Conservation (phyloP, 192 early-diverging fungal species). For the Linderina pennispora region DNA sequence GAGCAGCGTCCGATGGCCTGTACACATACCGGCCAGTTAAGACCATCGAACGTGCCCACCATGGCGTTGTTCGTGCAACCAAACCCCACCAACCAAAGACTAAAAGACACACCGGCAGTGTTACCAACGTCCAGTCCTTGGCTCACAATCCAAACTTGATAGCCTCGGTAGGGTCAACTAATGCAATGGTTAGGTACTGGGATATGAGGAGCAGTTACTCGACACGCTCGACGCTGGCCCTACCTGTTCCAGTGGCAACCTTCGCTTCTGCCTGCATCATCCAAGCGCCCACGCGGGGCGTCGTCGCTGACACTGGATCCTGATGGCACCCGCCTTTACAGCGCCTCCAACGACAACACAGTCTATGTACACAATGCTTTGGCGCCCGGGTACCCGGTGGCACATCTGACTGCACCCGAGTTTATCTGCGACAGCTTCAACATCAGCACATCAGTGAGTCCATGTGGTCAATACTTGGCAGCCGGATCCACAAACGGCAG, state of each 20-base stretch:
- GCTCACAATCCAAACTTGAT: conserved; percentile 17
- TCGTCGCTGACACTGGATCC: conserved; percentile 59
- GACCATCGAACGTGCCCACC: conserved; percentile 24
- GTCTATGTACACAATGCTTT: conserved; percentile 67
- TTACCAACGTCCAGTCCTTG: conserved; percentile 20
- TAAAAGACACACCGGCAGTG: conserved; percentile 10
- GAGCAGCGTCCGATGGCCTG: conserved; percentile 3
- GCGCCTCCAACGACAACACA: conserved; percentile 59
- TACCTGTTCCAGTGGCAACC: conserved; percentile 37
- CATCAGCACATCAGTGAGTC: conserved; percentile 60
- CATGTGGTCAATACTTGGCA: conserved; percentile 64
- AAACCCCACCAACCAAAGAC: conserved; percentile 11
- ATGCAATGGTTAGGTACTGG: conserved; percentile 71
- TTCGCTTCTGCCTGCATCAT: conserved; percentile 34
- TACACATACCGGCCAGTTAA: conserved; percentile 27
- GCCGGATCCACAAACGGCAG: conserved; percentile 61
- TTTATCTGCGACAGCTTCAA: conserved; percentile 64
- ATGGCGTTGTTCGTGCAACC: conserved; percentile 3
- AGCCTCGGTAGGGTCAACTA: conserved; percentile 30
- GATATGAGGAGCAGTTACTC: conserved; percentile 60
- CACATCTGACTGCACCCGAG: conserved; percentile 49
- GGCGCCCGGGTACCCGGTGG: conserved; percentile 44
- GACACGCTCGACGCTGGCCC: conserved; percentile 29
- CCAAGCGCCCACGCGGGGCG: conserved; percentile 45
- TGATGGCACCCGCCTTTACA: conserved; percentile 60